Evolutionary conservation across 192 early-diverging fungal species (phyloP), one percentile per base, ranked within the genome.

Genomic region (Chytriomyces sp.): DNA sequence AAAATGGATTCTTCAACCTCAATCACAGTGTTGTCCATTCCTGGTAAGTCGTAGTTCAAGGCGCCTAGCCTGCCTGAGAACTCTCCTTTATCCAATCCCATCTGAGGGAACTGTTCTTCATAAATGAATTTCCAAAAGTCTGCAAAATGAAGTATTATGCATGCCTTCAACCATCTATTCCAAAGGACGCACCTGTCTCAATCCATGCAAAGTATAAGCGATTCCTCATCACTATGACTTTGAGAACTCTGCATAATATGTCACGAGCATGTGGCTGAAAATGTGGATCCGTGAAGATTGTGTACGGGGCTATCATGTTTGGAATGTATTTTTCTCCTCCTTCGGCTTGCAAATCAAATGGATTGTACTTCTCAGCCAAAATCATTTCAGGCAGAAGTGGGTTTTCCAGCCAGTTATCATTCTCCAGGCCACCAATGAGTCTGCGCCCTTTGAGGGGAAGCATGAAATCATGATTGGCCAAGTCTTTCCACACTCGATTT

Each of bases 21-120:
- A 8, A 79, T 59, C 2, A 74, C 79, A 26, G 74, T 81, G 64
- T 74, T 84, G 37, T 80, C 77, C 52, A 81, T 65, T 63, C 81
- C 82, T 22, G 80, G 82, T 39, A 75, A 26, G 52, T 87, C 85
- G 63, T 85, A 87, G 49, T 79, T 59, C 36, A 87, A 59, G 10
- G 82, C 66, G 37, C 78, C 73, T 8, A 85, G 49, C 57, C 83
- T 33, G 2, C 74, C 77, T 17, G 52, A 69, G 67, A 59, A 81
- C 19, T 70, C 74, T n/a, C 55, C 36, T 36, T 82, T 85, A 56
- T 84, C 78, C 26, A 85, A 56, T 3, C 70, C 72, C 71, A 85
- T 80, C 56, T 80, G 79, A 14, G 77, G 70, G 41, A 82, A 80
- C 54, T 84, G 85, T 0, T 53, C 60, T 56, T 86, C 85, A 69